Conservation (phyloP, 2,329 filamentous ascomycete genomes). For the Trichoderma koningiopsis region DNA sequence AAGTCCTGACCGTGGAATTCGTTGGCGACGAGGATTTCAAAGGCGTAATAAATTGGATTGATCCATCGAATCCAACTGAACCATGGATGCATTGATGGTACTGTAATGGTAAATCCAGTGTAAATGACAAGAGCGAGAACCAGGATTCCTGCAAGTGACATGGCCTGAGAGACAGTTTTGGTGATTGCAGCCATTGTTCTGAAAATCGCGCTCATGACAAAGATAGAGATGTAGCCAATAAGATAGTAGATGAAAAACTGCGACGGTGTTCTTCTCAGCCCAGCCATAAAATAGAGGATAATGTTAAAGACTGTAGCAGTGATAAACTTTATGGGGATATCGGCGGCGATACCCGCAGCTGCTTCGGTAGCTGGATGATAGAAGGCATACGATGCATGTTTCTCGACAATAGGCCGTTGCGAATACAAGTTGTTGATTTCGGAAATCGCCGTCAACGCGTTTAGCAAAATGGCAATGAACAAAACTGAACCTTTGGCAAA, state of each 20-base stretch:
- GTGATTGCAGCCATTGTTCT: conserved; percentile 72
- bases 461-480: conserved; percentile 63
- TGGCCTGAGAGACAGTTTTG: conserved; percentile 62
- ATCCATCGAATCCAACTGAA: conserved; percentile 76
- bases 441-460: conserved; percentile 58
- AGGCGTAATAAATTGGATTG: conserved; percentile 73
- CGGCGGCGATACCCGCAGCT: conserved; percentile 55
- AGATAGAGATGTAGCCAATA: conserved; percentile 66
- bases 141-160: conserved; percentile 55
- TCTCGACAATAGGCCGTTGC: conserved; percentile 52
- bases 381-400: conserved; percentile 52
- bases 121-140: conserved; percentile 63
- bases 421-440: conserved; percentile 53
- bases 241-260: conserved; percentile 78
- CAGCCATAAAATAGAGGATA: conserved; percentile 59
- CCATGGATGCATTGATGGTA: conserved; percentile 68
- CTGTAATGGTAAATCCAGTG: conserved; percentile 59
- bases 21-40: conserved; percentile 72
- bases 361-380: conserved; percentile 58
- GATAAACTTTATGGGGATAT: conserved; percentile 61
- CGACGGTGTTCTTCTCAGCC: conserved; percentile 58
- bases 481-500: conserved; percentile 57
- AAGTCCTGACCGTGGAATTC: conserved; percentile 66
- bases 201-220: conserved; percentile 78
- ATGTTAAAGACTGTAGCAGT: conserved; percentile 55